Conservation (phyloP, 139 green algal species). For the Limnomonas spitsbergensis region DNA sequence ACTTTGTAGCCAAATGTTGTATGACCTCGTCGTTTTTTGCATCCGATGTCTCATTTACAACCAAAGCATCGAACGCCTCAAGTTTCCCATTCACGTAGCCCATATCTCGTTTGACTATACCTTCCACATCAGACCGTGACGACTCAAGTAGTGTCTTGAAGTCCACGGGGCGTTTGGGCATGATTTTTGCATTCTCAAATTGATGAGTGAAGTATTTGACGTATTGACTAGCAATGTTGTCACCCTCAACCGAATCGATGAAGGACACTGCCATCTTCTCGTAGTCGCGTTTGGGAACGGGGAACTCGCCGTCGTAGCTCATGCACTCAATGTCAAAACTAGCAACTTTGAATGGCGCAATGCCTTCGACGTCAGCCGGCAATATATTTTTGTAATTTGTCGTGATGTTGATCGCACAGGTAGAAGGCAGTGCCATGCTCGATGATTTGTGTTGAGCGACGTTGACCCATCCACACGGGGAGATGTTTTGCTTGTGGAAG, state of each 20-base stretch:
- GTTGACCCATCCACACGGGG: neutral
- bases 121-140: neutral
- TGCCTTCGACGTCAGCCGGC: neutral
- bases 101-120: neutral
- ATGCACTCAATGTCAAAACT: conserved; percentile 32
- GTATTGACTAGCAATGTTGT: neutral
- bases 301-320: conserved; percentile 27
- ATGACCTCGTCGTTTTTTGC: neutral
- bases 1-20: neutral
- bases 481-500: conserved; percentile 7
- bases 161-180: neutral
- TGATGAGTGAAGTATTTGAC: too few species aligned
- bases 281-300: conserved; percentile 7
- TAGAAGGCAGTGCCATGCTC: conserved; percentile 8
- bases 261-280: neutral
- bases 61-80: neutral
- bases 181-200: too few species aligned
- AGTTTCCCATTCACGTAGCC: neutral
- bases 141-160: neutral
- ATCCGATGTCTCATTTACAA: neutral
- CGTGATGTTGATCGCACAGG: neutral
- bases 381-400: neutral
- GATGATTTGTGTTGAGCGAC: too few species aligned
- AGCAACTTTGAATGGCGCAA: conserved; percentile 10
- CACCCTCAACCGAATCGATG: neutral